Evolutionary conservation across 108 stramenopile species (phyloP).

Genomic region (Phaeodactylum tricornutum): DNA sequence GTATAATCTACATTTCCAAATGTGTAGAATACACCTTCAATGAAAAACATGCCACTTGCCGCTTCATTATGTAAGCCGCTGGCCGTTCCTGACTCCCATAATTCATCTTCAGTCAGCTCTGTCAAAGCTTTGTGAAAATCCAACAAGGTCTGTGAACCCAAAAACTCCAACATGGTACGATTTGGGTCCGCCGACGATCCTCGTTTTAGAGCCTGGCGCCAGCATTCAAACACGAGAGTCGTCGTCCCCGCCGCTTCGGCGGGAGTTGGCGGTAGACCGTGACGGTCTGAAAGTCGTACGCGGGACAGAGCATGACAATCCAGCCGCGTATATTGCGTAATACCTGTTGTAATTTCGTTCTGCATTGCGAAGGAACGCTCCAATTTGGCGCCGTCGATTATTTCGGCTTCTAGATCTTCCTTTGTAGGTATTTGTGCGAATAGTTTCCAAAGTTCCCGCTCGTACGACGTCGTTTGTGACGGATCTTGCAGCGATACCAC

Average conservation of each 20-base stretch:
- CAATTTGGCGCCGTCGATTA: conserved; percentile 15
- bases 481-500: conserved; percentile 15
- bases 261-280: conserved; percentile 32
- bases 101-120: conserved; percentile 38
- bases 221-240: conserved; percentile 56
- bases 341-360: conserved; percentile 19
- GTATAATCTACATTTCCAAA: conserved; percentile 43
- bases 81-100: conserved; percentile 16
- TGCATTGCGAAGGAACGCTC: conserved; percentile 30
- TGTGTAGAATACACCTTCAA: conserved; percentile 64
- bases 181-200: conserved; percentile 30
- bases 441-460: conserved; percentile 59
- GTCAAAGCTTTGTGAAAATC: conserved; percentile 63
- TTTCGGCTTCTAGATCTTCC: conserved; percentile 28
- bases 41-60: conserved; percentile 53
- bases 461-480: conserved; percentile 33
- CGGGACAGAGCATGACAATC: conserved; percentile 41
- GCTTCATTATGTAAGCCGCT: background rate
- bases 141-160: conserved; percentile 48
- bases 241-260: background rate
- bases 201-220: conserved; percentile 38
- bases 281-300: conserved; percentile 52
- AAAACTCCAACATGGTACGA: conserved; percentile 63
- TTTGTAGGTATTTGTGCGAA: conserved; percentile 46
- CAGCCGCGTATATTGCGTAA: conserved; percentile 27